These are phyloP conservation scores for Colletotrichum orbiculare DNA, from an alignment of 2,329 filamentous ascomycete genomes.

Conservation along the genomic window DNA sequence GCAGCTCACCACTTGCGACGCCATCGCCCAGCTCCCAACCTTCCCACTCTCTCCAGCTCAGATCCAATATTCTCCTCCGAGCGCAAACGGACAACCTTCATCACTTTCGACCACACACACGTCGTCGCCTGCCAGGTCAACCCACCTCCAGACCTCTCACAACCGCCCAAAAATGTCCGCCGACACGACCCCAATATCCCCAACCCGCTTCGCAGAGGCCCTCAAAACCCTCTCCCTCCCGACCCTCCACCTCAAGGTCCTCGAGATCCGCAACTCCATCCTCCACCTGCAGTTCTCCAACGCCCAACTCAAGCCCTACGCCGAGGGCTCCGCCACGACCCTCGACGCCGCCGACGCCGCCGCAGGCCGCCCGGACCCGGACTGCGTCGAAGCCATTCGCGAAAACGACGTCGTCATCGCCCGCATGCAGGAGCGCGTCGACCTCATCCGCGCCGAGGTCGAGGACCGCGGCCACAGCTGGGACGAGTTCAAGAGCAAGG, in stretches of 20 bases:
- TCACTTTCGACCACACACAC: too few species aligned
- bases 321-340: conserved; percentile 57
- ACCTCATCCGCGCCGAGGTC: conserved; percentile 73
- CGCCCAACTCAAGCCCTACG: conserved; percentile 76
- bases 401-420: conserved; percentile 78
- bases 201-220: conserved; percentile 73
- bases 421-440: conserved; percentile 74
- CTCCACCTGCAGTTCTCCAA: conserved; percentile 80
- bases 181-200: conserved; percentile 69
- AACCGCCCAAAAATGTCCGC: conserved; percentile 64
- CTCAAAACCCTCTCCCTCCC: conserved; percentile 74
- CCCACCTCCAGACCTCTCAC: not conserved
- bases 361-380: conserved; percentile 63
- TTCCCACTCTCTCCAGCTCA: not conserved
- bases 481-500: conserved; percentile 64
- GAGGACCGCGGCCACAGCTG: conserved; percentile 67
- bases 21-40: not conserved
- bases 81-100: too few species aligned
- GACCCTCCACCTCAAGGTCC: conserved; percentile 77
- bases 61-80: too few species aligned
- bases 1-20: not conserved
- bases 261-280: conserved; percentile 81
- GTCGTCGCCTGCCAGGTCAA: not conserved
- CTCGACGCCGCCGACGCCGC: conserved; percentile 40
- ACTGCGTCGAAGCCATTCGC: conserved; percentile 78